A percentile compares a stretch with the other conserved stretches of the same genome.
Evolutionary conservation across 164 flowering plant species (phyloP).

Genomic region (Tetracentron sinense): DNA sequence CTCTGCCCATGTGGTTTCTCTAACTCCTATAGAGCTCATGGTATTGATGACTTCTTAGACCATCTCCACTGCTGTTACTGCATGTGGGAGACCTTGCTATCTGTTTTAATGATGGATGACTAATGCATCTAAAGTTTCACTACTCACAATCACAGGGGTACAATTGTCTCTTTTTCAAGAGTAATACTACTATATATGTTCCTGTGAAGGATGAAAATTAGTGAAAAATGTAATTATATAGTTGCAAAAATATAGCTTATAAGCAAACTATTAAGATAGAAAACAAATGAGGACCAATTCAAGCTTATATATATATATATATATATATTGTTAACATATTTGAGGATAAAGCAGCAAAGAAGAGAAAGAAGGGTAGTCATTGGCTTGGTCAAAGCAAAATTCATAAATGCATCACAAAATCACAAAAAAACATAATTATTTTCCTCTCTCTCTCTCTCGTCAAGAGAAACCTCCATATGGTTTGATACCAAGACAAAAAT

Average conservation of each 20-base stretch:
- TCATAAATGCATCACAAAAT: neutral
- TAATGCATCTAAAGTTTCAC: no score
- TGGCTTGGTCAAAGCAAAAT: neutral
- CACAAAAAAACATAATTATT: neutral
- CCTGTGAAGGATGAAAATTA: no score
- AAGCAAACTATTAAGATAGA: neutral
- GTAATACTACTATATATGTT: neutral
- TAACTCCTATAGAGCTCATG: no score
- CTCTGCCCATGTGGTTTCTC: no score
- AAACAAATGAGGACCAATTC: neutral
- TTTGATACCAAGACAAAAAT: slow-evolving; percentile 11
- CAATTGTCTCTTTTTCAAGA: no score
- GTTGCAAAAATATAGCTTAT: neutral
- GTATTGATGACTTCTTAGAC: no score
- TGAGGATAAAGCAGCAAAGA: neutral
- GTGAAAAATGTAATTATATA: neutral
- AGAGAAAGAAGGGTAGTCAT: neutral
- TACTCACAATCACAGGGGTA: no score
- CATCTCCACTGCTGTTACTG: no score
- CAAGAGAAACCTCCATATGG: slow-evolving; percentile 19
- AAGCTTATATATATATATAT: neutral
- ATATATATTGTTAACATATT: neutral
- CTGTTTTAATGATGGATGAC: no score
- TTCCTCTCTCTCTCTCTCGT: neutral
- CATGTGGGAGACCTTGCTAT: no score